Base-by-base conservation (phyloP, 441 rosid genomes). In the Dalechampia spathulata region DNA sequence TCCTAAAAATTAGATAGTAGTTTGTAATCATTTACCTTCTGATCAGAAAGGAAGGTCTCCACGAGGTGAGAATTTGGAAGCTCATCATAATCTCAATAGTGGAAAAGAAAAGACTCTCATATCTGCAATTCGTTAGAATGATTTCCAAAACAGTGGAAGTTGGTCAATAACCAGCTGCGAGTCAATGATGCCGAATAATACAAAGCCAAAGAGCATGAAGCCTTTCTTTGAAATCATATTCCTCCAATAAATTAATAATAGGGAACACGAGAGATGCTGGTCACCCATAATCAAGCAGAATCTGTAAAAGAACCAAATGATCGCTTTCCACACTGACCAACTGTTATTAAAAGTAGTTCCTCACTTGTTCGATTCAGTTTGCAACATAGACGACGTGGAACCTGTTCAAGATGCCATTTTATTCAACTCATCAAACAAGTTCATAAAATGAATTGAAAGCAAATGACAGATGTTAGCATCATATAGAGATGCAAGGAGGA, bases 361-460 rank as follows among this genome's bases (percentile, higher is more conserved):
- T 75, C 68, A 58, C 60, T 55, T 15, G 72, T 67, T 62, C 68
- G 68, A 66, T 82, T 75, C 67, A 86, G 62, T 72, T 74, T 82
- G 76, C 93, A 87, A 70, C 94, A 90, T 44, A 83, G 59, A 40
- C 90, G 81, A 60, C 98, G 78, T 0, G 92, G 98, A 32, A 68
- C 85, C 96, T 90, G 75, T 54, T 13, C 64, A 43, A 16, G 36
- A 34, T 34, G 27, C 22, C 43, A 16, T 41, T 7, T 43, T 49
- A 53, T 48, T 52, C 13, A 48, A 30, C 46, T 57, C n/a, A 0
- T 30, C 37, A 30, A 32, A 16, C 40, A 45, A 52, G 44, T 14
- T 34, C 13, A 50, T 2, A 61, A 56, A 57, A 13, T 6, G 17
- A 22, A 11, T 14, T 9, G 60, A 12, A 32, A 25, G 17, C 12